Base-by-base conservation (phyloP, 2,329 filamentous ascomycete genomes). In the Trichoderma arundinaceum region DNA sequence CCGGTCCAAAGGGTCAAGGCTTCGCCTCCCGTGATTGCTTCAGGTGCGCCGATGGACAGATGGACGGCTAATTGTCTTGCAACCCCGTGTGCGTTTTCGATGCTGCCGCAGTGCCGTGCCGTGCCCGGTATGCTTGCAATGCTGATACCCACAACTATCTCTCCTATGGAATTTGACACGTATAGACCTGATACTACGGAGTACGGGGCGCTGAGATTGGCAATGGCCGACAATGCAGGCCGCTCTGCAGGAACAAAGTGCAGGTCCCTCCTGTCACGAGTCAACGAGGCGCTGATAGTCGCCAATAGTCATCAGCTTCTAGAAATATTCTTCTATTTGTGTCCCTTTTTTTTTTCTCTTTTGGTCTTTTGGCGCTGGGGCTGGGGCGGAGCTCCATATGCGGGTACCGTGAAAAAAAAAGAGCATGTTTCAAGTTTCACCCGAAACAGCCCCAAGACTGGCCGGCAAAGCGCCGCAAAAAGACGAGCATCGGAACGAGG, bases 11-110 rank as follows among this genome's bases (percentile, higher is more conserved):
- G 60, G 49, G 17, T 12, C 52, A 41, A 56, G 35, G 35, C 35
- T 41, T 54, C 52, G 51, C 17, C 33, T 39, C 52, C 35, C 35
- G 17, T 54, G 19, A 46, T 32, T 43, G 60, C 60, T 54, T 63
- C 60, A 63, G 60, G 60, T 63, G 39, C 39, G 13, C 39, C 59
- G 49, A n/a, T 38, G 15, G 15, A 39, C 22, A 60, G 10, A 33
- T 17, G 28, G 22, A 13, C 19, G 17, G 8, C 12, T 10, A 38
- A 8, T 38, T 39, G 17, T 13, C 33, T 13, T 35, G 38, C 28
- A 15, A 39, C 48, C 38, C 46, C 58, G 35, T 19, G 13, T 8
- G 10, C 10, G 19, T 28, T 33, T 59, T 19, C 17, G 28, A 46
- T 12, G 39, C 56, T 59, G 56, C 48, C 39, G 59, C n/a, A 15